These are phyloP conservation scores for Marsdenia floribunda DNA, from an alignment of 257 asterid species.

Conservation along the genomic window DNA sequence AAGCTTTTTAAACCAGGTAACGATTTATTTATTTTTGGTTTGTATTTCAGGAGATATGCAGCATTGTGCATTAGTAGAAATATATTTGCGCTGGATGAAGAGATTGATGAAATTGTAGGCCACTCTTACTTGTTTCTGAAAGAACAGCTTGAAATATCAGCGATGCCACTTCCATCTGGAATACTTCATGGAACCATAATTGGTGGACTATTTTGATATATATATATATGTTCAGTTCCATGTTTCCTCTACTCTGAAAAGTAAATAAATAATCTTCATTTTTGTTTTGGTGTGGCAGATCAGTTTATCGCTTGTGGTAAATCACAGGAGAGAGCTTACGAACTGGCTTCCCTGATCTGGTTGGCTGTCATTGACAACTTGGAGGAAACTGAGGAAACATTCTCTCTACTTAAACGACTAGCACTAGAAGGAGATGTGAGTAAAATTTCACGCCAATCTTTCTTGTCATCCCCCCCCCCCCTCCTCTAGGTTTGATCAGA, in stretches of 20 bases:
- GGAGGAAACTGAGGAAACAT: conserved; percentile 62
- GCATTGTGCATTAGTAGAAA: conserved; percentile 50
- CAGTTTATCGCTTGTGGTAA: conserved; percentile 75
- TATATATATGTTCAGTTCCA: background rate
- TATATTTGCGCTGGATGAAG: conserved; percentile 41
- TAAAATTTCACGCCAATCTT: background rate
- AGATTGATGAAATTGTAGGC: conserved; percentile 71
- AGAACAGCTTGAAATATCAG: conserved; percentile 68
- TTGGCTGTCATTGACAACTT: conserved; percentile 63
- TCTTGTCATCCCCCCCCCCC: background rate
- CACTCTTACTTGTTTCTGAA: conserved; percentile 66
- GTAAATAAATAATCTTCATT: background rate
- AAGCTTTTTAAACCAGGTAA: too few relatives aligned
- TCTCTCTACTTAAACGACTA: conserved; percentile 53
- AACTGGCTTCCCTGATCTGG: conserved; percentile 67
- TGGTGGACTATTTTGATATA: conserved; percentile 33
- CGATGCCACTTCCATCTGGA: conserved; percentile 63
- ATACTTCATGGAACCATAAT: conserved; percentile 79
- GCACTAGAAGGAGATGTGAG: conserved; percentile 70
- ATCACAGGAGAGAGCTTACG: conserved; percentile 64
- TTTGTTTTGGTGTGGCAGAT: conserved; percentile 35
- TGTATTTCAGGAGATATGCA: conserved; percentile 63
- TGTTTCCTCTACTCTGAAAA: background rate
- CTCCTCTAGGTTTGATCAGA: too few relatives aligned
- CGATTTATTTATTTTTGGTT: conserved; percentile 10